Evolutionary conservation across 768 basidiomycete genomes (phyloP), one percentile per base, ranked within the genome.

Genomic region (Suillus tomentosus): DNA sequence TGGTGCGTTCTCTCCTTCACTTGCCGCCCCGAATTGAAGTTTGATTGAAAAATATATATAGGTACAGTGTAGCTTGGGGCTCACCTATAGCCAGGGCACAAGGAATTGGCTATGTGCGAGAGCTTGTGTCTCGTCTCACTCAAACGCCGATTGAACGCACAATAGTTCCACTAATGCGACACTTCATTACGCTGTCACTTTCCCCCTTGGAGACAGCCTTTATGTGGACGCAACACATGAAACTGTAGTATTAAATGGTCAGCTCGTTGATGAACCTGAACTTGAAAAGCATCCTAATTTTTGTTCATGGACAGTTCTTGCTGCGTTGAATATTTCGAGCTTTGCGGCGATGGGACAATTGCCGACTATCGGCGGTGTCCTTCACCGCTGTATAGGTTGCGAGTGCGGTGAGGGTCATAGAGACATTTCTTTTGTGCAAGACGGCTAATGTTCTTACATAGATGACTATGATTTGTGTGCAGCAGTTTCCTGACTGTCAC

Each of bases 171-270:
- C 91, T 8, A 96, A 96, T 72, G 79, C 86, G 19, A 92, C 92
- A 0, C 79, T 94, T 55, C 82, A 93, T 68, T 86, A 83, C 68
- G 77, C 81, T 2, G 78, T 84, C 24, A 88, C 88, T 0, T 91
- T 91, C 82, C 89, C 89, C 24, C 79, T 92, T 3, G 80, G 82
- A 36, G 84, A 90, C 64, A 85, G 81, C 66, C 73, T 95, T 34
- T 95, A 93, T 65, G 92, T 92, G 8, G 93, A 95, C 71, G 91
- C 91, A 5, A 91, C 89, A 0, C 94, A 95, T 65, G 93, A 95
- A 69, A 90, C 92, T 42, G 90, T 94, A 53, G 85, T 94, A 3
- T 76, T 92, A 14, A 88, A 93, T 67, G 84, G 89, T 89, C 64
- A 54, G 83, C 73, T 34, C 17, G 36, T 48, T 4, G n/a, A 31